phyloP scores from a whole-genome alignment of 495 filamentous ascomycete species.

The Talaromyces proteolyticus region DNA sequence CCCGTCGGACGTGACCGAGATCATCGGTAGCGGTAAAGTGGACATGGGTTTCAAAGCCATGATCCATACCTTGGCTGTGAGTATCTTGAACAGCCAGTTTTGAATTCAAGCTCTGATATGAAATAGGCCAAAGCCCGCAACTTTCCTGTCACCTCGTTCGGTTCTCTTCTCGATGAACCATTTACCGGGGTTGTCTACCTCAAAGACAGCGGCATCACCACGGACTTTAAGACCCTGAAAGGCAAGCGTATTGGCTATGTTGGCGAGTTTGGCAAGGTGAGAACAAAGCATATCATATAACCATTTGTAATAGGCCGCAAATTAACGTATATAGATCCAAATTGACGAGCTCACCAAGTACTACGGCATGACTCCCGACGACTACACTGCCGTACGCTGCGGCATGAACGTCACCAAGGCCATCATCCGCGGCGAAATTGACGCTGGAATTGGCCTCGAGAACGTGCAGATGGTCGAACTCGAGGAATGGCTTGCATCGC shows the following conservation, averaged over 20 bases:
- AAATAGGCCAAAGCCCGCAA: conserved; percentile 58
- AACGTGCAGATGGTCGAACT: conserved; percentile 72
- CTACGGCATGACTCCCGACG: conserved; percentile 62
- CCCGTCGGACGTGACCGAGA: conserved; percentile 65
- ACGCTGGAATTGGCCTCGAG: conserved; percentile 67
- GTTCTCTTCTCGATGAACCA: conserved; percentile 63
- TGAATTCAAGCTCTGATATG: not conserved
- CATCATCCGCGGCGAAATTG: conserved; percentile 59
- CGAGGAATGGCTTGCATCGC: conserved; percentile 58
- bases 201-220: conserved; percentile 61
- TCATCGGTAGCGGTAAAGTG: conserved; percentile 64
- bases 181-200: conserved; percentile 70
- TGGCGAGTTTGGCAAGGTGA: conserved; percentile 61
- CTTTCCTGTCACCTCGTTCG: conserved; percentile 63
- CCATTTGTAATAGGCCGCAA: no score
- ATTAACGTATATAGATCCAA: conserved; percentile 45
- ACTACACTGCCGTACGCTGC: conserved; percentile 65
- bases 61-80: conserved; percentile 65
- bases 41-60: conserved; percentile 73
- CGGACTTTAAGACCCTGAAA: conserved; percentile 55
- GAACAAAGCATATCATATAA: not conserved
- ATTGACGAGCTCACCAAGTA: conserved; percentile 68
- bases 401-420: conserved; percentile 60
- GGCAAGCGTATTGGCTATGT: conserved; percentile 68
- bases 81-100: conserved; percentile 9